These are phyloP conservation scores for Penicillium riverlandense DNA, from an alignment of 495 filamentous ascomycete species.

Conservation along the genomic window DNA sequence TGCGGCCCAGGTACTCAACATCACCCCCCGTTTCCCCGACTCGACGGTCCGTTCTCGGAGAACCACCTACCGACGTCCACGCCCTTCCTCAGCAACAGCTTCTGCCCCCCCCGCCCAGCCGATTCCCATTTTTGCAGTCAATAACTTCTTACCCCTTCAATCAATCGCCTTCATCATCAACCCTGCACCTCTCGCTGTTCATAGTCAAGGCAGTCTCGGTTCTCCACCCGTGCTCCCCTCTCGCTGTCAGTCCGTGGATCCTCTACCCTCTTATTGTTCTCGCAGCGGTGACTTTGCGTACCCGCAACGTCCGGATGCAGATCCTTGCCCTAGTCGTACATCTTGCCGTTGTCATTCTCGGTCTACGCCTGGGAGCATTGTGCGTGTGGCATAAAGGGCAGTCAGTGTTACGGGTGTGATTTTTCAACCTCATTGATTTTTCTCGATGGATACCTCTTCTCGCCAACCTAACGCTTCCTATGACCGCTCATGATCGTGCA, in stretches of 20 bases:
- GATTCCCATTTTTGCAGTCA: constrained; percentile 19
- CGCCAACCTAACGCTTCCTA: background rate
- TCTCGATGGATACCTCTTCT: too few species aligned
- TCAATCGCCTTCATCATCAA: constrained; percentile 11
- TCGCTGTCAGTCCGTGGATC: constrained; percentile 50
- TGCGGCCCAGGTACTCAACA: constrained; percentile 26
- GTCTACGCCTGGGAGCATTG: constrained; percentile 23
- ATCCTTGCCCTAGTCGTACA: constrained; percentile 20
- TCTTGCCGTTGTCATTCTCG: constrained; percentile 22
- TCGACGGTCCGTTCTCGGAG: constrained; percentile 11
- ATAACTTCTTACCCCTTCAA: constrained; percentile 11
- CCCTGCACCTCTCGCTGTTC: constrained; percentile 41
- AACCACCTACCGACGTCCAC: constrained; percentile 17
- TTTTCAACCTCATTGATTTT: background rate
- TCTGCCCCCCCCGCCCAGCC: constrained; percentile 44
- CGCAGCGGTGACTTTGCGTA: constrained; percentile 45
- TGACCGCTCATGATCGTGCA: constrained; percentile 3
- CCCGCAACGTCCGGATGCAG: constrained; percentile 19
- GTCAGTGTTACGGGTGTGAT: background rate
- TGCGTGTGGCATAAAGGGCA: constrained; percentile 23
- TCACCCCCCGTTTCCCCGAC: constrained; percentile 18
- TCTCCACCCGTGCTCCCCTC: constrained; percentile 52
- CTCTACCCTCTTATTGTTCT: constrained; percentile 54
- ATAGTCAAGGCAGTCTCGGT: constrained; percentile 48
- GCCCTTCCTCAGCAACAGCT: constrained; percentile 44